Base-by-base conservation (phyloP, 306 rosid species). In the Pyrus pyrifolia region DNA sequence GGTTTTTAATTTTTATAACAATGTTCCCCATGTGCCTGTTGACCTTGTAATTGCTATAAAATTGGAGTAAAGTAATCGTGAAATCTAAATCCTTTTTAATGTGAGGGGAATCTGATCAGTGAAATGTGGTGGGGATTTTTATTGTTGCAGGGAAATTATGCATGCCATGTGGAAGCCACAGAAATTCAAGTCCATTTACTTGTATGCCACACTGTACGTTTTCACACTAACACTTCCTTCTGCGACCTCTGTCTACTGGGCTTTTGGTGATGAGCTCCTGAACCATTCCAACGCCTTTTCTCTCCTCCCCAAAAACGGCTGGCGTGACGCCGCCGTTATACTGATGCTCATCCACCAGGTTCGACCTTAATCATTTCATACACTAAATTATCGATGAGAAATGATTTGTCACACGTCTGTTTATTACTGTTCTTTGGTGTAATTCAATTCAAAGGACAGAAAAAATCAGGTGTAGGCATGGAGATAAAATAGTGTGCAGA, bases 161-260 rank as follows among this genome's bases (percentile, higher is more conserved):
- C 99, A 96, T 23, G 99, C 99, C 60, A 96, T 96, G 99, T 96
- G 99, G 99, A 96, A 92, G 89, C 98, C 98, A 15, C 93, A 92
- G 83, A 94, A 92, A 45, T 94, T 94, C 87, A 94, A 94, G 87
- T 87, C 77, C 87, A 92, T 94, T 45, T 94, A 94, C 81, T 80
- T 94, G 83, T 15, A 84, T 73, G 98, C 98, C n/a, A 94, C 98
- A 23, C 83, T 94, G 18, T 94, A 92, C 44, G 98, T 94, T 44
- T 94, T 90, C 86, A 94, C 98, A 11, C 76, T 94, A 55, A 94
- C 98, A 13, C 67, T 94, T 72, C 98, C 98, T 3, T 94, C 98
- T 1, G 89, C 98, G 27, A 60, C 92, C 18, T 86, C 91, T 6
- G 97, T 94, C 44, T 94, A 94, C 76, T 92, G 98, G 98, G 98